Evolutionary conservation across 1,284 basidiomycete genomes (phyloP), one percentile per base, ranked within the genome.

Genomic region (Puccinia coronata): DNA sequence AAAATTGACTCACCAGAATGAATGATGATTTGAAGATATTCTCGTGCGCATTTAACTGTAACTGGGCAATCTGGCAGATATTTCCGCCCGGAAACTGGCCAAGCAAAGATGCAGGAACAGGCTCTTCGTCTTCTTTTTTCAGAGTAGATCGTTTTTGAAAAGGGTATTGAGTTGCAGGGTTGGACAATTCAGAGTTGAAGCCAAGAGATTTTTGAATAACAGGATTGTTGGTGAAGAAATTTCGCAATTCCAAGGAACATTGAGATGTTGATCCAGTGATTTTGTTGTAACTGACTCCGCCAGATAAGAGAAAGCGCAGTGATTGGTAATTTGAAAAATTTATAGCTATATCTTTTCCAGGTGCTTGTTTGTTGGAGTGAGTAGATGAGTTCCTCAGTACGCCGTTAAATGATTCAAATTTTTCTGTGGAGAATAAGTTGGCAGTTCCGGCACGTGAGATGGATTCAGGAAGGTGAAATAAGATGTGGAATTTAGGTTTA

Each of bases 401-500:
- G 25, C 57, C 55, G n/a, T 76, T 76, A 28, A 20, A 76, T 2
- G 55, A 65, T 25, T 76, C 74, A 18, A 76, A 43, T 51, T 76
- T 76, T 5, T 76, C 59, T 16, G 59, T 63, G 23, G 74, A 41
- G 51, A 61, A 76, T 14, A 76, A 53, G n/a, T 8, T 28, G 23
- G 74, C 59, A 16, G 39, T 39, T 14, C 74, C 74, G 51, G 65
- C 63, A 6, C 59, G n/a, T 31, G 20, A 4, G 20, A 86, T 81
- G 41, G 84, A 83, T 6, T 76, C 55, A 11, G 78, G 69, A 18
- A 85, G 80, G 31, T 86, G 85, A 2, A 82, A 67, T 8, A 85
- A 6, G 14, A 85, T 77, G 57, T 85, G 85, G 57, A 85, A 87
- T 80, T n/a, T n/a, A n/a, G n/a, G n/a, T n/a, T n/a, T n/a, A n/a